Evolutionary conservation across 148 eudicot species (phyloP), one percentile per base, ranked within the genome.

Genomic region (Persicaria maculosa): DNA sequence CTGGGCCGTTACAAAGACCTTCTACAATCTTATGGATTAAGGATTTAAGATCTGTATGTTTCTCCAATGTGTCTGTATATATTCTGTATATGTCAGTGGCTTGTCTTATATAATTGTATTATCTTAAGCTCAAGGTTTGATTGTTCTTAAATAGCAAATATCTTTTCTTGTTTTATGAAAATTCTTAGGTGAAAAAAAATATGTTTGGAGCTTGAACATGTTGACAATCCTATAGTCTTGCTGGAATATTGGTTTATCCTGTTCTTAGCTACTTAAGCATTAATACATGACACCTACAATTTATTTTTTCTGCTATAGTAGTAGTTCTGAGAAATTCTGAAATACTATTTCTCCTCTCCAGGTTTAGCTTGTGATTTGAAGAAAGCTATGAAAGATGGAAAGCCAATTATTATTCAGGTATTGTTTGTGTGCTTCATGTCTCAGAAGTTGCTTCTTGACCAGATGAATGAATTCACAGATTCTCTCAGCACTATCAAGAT

Each of bases 331-430:
- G 54, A 62, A 62, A 4, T 36, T 62, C 68, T 62, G 43, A 62
- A 16, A 46, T 47, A 2, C 7, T n/a, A 47, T 70, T 45, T 17
- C 12, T 45, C 40, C 17, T 70, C 14, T 69, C 22, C 77, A 94
- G 98, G 98, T 86, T 84, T 94, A 87, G 96, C 93, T 78, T 97
- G 98, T 75, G 98, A 94, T 86, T 79, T 94, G 79, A 94, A 92
- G 89, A 94, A 94, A 84, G 98, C 98, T 75, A 92, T 94, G 93
- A 94, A 94, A 82, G 98, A 94, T 84, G 98, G 98, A 74, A 94
- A 94, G 61, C 98, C 98, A 53, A 88, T 94, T 73, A 94, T 94
- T 75, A 94, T 94, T 77, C 97, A 94, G 97, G 98, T 94, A 83
- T 15, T 47, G 57, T 73, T 16, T 36, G n/a, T 17, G 7, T 31